Conservation (phyloP, 2,329 filamentous ascomycete species). For the Ceratocystis lukuohia region DNA sequence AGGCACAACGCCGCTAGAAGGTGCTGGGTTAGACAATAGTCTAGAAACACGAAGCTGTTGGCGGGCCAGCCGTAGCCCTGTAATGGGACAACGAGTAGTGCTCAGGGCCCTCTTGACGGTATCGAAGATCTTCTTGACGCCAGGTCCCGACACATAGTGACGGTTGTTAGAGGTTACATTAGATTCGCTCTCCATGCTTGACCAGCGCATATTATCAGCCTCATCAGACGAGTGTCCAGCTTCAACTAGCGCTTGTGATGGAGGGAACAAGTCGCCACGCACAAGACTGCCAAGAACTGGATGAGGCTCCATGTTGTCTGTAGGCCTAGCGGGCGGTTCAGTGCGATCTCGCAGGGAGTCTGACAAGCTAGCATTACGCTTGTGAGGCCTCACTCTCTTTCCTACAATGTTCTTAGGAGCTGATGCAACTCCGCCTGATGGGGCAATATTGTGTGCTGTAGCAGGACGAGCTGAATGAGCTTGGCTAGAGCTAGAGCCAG, state of each 20-base stretch:
- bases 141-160: conserved; percentile 32
- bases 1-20: conserved; percentile 47
- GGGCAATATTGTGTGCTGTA: conserved; percentile 26
- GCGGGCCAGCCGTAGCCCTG: neutral
- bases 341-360: conserved; percentile 64
- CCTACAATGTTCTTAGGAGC: conserved; percentile 45
- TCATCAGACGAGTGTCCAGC: conserved; percentile 40
- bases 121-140: conserved; percentile 74
- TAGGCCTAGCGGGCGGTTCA: conserved; percentile 38
- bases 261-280: conserved; percentile 71
- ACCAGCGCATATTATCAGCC: conserved; percentile 25
- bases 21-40: conserved; percentile 44
- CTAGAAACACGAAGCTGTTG: conserved; percentile 37
- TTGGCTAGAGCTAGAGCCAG: conserved; percentile 11
- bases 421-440: conserved; percentile 39
- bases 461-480: conserved; percentile 33
- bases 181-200: neutral
- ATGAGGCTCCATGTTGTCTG: conserved; percentile 46
- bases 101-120: conserved; percentile 74
- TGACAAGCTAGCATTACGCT: conserved; percentile 74
- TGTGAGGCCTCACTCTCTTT: conserved; percentile 55
- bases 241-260: conserved; percentile 68
- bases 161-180: neutral
- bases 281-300: conserved; percentile 74
- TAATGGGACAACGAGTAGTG: conserved; percentile 31